These are phyloP conservation scores for Phytophthora litchii DNA, from an alignment of 352 stramenopile species.

Conservation along the genomic window DNA sequence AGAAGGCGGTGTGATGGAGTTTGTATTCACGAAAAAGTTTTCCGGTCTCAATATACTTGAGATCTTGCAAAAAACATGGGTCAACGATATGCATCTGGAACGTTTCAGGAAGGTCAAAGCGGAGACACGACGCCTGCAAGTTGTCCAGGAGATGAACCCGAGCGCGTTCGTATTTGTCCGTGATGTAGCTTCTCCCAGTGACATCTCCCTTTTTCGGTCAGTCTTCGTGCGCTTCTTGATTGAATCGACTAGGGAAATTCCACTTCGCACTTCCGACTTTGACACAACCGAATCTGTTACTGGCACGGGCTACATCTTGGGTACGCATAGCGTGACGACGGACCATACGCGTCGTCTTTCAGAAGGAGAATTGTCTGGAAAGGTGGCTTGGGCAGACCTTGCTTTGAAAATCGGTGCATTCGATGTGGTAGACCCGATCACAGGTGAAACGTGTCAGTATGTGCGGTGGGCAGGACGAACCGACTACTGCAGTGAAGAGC, in stretches of 20 bases:
- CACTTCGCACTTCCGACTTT: no score
- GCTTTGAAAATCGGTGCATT: constrained; percentile 35
- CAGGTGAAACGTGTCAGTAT: constrained; percentile 21
- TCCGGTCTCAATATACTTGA: constrained; percentile 24
- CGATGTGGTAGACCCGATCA: constrained; percentile 20
- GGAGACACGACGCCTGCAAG: constrained; percentile 33
- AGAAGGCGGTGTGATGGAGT: constrained; percentile 32
- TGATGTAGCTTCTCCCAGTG: constrained; percentile 40
- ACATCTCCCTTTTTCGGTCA: constrained; percentile 34
- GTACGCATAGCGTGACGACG: constrained; percentile 37
- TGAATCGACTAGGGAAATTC: constrained; percentile 9
- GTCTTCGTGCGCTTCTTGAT: constrained; percentile 44
- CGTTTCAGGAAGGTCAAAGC: constrained; percentile 37
- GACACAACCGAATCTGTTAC: background rate
- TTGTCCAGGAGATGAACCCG: constrained; percentile 33
- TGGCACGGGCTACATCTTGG: constrained; percentile 31
- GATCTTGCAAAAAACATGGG: constrained; percentile 42
- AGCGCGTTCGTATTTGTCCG: constrained; percentile 36
- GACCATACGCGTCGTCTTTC: background rate
- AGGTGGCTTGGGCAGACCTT: constrained; percentile 37
- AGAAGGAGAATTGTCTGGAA: constrained; percentile 3
- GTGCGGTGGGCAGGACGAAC: constrained; percentile 40
- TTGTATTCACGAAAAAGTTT: constrained; percentile 44
- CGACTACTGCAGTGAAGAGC: constrained; percentile 37
- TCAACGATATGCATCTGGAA: constrained; percentile 28